These are phyloP conservation scores for Catharanthus roseus DNA, from an alignment of 257 asterid species.

Conservation along the genomic window DNA sequence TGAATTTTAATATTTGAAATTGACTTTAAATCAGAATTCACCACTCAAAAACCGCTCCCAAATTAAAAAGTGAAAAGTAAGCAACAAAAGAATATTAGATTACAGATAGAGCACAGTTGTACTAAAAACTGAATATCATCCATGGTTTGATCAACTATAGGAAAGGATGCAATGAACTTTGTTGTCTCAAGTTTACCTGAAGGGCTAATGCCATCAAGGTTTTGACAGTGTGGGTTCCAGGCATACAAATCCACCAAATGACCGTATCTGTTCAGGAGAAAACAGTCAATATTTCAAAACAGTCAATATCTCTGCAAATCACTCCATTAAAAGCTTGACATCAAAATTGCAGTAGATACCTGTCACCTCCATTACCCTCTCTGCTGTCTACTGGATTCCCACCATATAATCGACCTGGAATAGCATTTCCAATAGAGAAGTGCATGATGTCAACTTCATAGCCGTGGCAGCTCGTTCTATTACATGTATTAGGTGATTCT, in stretches of 20 bases:
- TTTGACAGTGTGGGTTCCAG: slow-evolving; percentile 75
- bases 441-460: slow-evolving; percentile 88
- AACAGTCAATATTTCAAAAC: not conserved
- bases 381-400: slow-evolving; percentile 38
- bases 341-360: slow-evolving; percentile 26
- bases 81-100: not conserved
- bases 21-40: not conserved
- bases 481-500: slow-evolving; percentile 63
- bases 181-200: slow-evolving; percentile 41
- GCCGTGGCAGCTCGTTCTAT: slow-evolving; percentile 60
- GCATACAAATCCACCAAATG: slow-evolving; percentile 69
- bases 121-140: not conserved
- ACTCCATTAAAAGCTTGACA: not conserved
- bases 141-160: slow-evolving; percentile 3
- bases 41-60: not conserved
- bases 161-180: not conserved
- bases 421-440: slow-evolving; percentile 76
- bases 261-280: slow-evolving; percentile 43
- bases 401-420: slow-evolving; percentile 82
- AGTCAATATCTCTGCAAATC: not conserved
- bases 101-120: not conserved
- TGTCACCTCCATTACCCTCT: slow-evolving; percentile 48
- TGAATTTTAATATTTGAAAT: not conserved
- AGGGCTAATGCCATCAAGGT: slow-evolving; percentile 48
- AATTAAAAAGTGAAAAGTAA: not conserved